Evolutionary conservation across 2,329 filamentous ascomycete species (phyloP), one percentile per base, ranked within the genome.

Genomic region (Fusarium sp.): DNA sequence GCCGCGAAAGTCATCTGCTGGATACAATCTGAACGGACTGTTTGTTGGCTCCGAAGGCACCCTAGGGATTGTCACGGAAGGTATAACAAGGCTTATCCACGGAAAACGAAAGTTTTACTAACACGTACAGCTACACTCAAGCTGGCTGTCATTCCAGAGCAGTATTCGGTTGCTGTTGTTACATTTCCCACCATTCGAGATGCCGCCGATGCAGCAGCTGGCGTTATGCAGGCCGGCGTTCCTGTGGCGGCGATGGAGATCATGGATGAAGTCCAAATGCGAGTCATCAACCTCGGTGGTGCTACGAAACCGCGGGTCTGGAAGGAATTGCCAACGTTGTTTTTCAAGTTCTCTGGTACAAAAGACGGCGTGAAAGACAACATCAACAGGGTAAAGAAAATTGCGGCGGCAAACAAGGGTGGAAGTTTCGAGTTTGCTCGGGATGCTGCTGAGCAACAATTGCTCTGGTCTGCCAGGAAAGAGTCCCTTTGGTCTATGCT

Each of bases 251-350:
- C 92, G 8, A 92, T 95, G 89, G 94, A 96, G 82, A 90, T 96
- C 75, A 94, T 96, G 92, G 94, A 96, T 79, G 94, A 96, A 66
- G 92, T 96, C 8, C 93, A 95, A 82, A 96, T 96, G 94, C 88
- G 86, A 72, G 92, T 96, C 1, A 91, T 96, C 79, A 96, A 96
- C 82, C 86, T 91, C 60, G 89, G 92, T 17, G 92, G 92, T 2
- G 90, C 90, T 8, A 94, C 92, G 1, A 88, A 89, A 13, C 91
- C 90, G 22, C 84, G 88, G 11, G 88, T 89, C 48, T 96, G 93
- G 93, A 88, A 92, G 76, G 93, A 95, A 81, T 83, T 88, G 62
- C 93, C 93, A 0, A 95, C 93, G 3, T 86, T 96, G 18, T 95
- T 96, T 81, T 94, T 96, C 88, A 95, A 95, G 83, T 94, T 97